A percentile compares a stretch with the other conserved stretches of the same genome.
phyloP scores from a whole-genome alignment of 1,139 yeast species.

The Candida mesenterica region DNA sequence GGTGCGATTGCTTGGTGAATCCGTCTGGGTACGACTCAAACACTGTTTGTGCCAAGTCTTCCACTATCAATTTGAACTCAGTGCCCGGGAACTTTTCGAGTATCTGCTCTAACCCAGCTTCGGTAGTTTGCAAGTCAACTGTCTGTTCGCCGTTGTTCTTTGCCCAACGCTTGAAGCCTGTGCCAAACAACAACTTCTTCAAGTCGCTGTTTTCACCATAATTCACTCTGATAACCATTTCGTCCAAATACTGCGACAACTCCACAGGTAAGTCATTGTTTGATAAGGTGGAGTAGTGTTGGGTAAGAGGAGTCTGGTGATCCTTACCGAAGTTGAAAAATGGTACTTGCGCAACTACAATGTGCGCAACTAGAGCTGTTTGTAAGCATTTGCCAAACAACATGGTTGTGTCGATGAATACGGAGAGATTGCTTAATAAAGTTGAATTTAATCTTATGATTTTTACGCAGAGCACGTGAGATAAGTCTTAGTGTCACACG shows the following conservation, averaged over 20 bases:
- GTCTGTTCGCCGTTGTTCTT: conserved; percentile 22
- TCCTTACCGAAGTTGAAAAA: neutral
- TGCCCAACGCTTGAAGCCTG: conserved; percentile 30
- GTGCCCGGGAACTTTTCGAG: conserved; percentile 19
- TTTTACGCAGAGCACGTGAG: no score
- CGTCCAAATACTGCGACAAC: conserved; percentile 46
- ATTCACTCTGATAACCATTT: conserved; percentile 49
- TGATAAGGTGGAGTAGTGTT: conserved; percentile 28
- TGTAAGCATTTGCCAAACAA: neutral
- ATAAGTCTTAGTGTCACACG: no score
- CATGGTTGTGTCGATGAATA: neutral
- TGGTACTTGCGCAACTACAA: conserved; percentile 4
- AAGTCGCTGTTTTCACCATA: conserved; percentile 20
- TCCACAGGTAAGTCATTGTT: conserved; percentile 43
- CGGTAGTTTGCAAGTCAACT: conserved; percentile 37
- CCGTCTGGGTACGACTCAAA: conserved; percentile 52
- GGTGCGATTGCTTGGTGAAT: conserved; percentile 6
- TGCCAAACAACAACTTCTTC: conserved; percentile 18
- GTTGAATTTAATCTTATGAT: no score
- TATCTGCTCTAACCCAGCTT: conserved; percentile 22
- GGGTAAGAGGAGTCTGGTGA: conserved; percentile 7
- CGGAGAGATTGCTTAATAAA: neutral
- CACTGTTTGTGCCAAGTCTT: conserved; percentile 55
- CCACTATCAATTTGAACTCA: conserved; percentile 41
- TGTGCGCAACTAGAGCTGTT: neutral